Conservation (phyloP, 2,329 filamentous ascomycete genomes). For the Drechslerella stenobrocha region DNA sequence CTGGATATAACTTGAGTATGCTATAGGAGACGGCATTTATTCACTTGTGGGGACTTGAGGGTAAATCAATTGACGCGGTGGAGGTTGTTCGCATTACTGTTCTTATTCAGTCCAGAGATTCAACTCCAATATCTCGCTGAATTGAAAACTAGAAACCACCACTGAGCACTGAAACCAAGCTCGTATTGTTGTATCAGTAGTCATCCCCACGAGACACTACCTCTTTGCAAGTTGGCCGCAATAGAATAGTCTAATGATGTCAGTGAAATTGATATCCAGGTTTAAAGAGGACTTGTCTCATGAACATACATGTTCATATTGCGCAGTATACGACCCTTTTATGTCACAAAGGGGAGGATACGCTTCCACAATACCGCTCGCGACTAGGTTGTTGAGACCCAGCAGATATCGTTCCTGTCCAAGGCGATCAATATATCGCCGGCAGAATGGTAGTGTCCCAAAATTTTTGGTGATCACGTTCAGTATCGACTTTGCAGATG, state of each 20-base stretch:
- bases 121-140: too few relatives aligned
- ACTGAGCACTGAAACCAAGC: too few relatives aligned
- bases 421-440: slow-evolving; percentile 87
- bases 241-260: slow-evolving; percentile 67
- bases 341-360: slow-evolving; percentile 88
- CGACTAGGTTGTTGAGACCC: slow-evolving; percentile 83
- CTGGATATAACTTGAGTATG: too few relatives aligned
- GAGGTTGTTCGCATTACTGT: too few relatives aligned
- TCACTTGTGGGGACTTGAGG: too few relatives aligned
- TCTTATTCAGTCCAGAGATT: too few relatives aligned
- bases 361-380: slow-evolving; percentile 79
- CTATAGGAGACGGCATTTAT: too few relatives aligned
- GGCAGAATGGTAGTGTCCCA: slow-evolving; percentile 85
- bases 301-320: slow-evolving; percentile 88
- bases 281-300: too few relatives aligned
- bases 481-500: slow-evolving; percentile 81
- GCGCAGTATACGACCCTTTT: slow-evolving; percentile 92
- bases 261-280: too few relatives aligned
- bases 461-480: slow-evolving; percentile 96
- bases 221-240: slow-evolving; percentile 80
- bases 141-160: too few relatives aligned
- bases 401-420: slow-evolving; percentile 93
- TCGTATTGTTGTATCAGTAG: slow-evolving; percentile 62
- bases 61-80: too few relatives aligned
- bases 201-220: slow-evolving; percentile 84